Evolutionary conservation across 805 yeast genomes (phyloP).

Genomic region (Isabelozyma pseudorhagii): DNA sequence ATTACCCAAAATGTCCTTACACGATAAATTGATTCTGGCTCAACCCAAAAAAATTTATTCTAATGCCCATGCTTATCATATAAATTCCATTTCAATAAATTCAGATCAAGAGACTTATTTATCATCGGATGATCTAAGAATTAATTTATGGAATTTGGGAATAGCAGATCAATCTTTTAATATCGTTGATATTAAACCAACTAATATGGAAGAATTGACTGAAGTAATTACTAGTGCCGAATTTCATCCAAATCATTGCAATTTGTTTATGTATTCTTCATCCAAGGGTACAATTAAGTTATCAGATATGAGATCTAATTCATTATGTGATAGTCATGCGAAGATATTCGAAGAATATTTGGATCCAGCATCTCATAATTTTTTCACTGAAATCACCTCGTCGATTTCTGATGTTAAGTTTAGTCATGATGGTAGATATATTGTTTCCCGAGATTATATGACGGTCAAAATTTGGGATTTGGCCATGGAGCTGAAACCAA

Average conservation of each 20-base stretch:
- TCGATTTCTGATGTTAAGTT: conserved; percentile 93
- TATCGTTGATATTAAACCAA: conserved; percentile 96
- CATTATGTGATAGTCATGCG: conserved; percentile 88
- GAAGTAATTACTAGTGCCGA: conserved; percentile 97
- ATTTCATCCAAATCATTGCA: conserved; percentile 91
- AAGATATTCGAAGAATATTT: conserved; percentile 87
- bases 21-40: conserved; percentile 93
- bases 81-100: conserved; percentile 91
- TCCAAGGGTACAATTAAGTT: conserved; percentile 94
- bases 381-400: conserved; percentile 95
- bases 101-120: conserved; percentile 95
- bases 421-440: conserved; percentile 86
- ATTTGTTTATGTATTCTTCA: conserved; percentile 90
- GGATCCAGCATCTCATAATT: conserved; percentile 90
- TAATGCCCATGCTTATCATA: conserved; percentile 98
- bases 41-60: conserved; percentile 88
- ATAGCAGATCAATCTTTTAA: conserved; percentile 94
- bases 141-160: conserved; percentile 92
- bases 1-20: conserved; percentile 86
- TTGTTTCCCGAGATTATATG: conserved; percentile 96
- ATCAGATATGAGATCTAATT: conserved; percentile 94
- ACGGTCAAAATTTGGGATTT: conserved; percentile 98
- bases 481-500: conserved; percentile 92
- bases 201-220: conserved; percentile 97
- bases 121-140: conserved; percentile 89